Conservation (phyloP, 495 filamentous ascomycete species). For the Gamarada debralockiae region DNA sequence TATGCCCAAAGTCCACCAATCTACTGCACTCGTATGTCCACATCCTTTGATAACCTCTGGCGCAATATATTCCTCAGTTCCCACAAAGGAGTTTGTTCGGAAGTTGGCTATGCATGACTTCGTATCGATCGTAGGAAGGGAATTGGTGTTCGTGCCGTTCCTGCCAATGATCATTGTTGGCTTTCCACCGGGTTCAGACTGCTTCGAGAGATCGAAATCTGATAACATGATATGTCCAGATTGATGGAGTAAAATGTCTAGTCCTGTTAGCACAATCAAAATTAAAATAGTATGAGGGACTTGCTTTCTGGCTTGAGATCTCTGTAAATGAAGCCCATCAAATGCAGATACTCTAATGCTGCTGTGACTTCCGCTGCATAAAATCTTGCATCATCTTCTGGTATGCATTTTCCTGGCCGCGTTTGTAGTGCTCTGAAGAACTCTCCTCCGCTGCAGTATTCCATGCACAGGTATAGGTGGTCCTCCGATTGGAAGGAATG, state of each 20-base stretch:
- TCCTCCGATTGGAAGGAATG: constrained; percentile 99
- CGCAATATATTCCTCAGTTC: constrained; percentile 97
- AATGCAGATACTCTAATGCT: constrained; percentile 91
- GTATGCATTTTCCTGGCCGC: constrained; percentile 91
- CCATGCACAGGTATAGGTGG: constrained; percentile 98
- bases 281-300: constrained; percentile 26
- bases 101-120: constrained; percentile 99
- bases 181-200: constrained; percentile 92
- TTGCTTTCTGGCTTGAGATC: constrained; percentile 97
- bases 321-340: constrained; percentile 99
- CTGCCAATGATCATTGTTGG: constrained; percentile 95
- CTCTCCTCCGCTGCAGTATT: constrained; percentile 97
- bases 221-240: constrained; percentile 99
- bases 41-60: constrained; percentile 98
- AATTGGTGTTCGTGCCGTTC: constrained; percentile 73
- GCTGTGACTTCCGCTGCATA: constrained; percentile 99
- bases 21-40: constrained; percentile 95
- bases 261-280: constrained; percentile 4
- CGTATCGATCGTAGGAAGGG: constrained; percentile 92
- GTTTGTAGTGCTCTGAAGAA: constrained; percentile 98
- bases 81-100: constrained; percentile 96
- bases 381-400: constrained; percentile 94
- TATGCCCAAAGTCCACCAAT: constrained; percentile 99
- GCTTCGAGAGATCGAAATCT: constrained; percentile 97
- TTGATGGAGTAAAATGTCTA: constrained; percentile 96